phyloP scores from a whole-genome alignment of 768 basidiomycete species.

The Naganishia randhawae region DNA sequence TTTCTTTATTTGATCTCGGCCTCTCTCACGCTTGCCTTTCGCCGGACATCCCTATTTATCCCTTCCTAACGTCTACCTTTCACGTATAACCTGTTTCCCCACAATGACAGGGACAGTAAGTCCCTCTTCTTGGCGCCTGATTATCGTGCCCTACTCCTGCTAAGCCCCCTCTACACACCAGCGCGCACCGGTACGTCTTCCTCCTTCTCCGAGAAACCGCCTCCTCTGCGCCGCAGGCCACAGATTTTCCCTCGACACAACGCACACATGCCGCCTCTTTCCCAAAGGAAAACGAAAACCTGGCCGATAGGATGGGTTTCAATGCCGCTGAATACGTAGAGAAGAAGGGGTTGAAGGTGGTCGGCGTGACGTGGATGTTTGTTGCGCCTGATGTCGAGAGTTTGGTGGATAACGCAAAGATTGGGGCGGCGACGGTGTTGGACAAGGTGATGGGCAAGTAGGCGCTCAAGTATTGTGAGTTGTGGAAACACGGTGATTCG shows the following conservation, averaged over 20 bases:
- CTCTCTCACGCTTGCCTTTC: too few relatives aligned
- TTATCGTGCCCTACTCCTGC: not conserved
- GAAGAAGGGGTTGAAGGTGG: not conserved
- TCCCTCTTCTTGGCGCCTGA: not conserved
- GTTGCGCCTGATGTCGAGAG: constrained; percentile 23
- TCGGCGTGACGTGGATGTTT: constrained; percentile 14
- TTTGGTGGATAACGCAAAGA: constrained; percentile 15
- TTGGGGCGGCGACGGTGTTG: constrained; percentile 4
- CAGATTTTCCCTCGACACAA: constrained; percentile 15
- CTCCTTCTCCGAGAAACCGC: constrained; percentile 7
- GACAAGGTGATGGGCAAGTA: constrained; percentile 21
- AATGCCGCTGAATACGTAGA: not conserved
- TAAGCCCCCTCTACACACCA: not conserved
- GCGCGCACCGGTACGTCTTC: constrained; percentile 24
- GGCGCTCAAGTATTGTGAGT: too few relatives aligned
- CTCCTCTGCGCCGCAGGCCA: not conserved
- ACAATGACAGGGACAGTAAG: not conserved
- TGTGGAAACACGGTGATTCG: too few relatives aligned
- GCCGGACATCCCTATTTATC: too few relatives aligned
- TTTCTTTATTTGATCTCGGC: not conserved
- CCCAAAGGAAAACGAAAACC: constrained; percentile 3
- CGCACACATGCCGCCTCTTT: constrained; percentile 1
- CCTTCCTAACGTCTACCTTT: not conserved
- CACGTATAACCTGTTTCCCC: not conserved
- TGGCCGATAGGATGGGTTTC: constrained; percentile 21